Evolutionary conservation across 805 yeast genomes (phyloP), one percentile per base, ranked within the genome.

Genomic region (Zygoascus tannicola): DNA sequence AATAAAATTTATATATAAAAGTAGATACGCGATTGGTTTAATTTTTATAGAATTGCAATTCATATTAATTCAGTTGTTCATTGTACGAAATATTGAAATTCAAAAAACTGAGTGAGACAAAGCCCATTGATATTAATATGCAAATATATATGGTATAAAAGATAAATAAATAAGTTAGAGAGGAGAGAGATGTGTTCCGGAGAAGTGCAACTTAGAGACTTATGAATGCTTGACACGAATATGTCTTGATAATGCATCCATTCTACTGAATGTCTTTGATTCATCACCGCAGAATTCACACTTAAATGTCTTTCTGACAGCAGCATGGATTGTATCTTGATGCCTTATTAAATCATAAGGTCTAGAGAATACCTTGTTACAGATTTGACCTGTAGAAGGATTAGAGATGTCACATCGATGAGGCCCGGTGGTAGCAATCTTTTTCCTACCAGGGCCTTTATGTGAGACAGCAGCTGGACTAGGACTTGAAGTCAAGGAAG

Each of bases 341-440:
- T 90, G 98, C 55, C 98, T 76, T 21, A 88, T 82, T 57, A 90
- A 70, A 67, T 90, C 98, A 60, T 90, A 90, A 16, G 96, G 94
- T 57, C 98, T 76, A 15, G 97, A 86, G 58, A 90, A 90, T 56
- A 79, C 78, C 64, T 84, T 84, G 53, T 73, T 66, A 63, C 95
- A 85, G 20, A 76, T 75, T 49, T 68, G 58, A 15, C 82, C 79
- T 0, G 84, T 76, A 22, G 73, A 58, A 3, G 85, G 81, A 53
- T 78, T 78, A 7, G 71, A 62, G 32, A 44, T 14, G 7, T 48
- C 51, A 40, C 56, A 52, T 21, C 43, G 45, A 40, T 45, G 52
- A 12, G 53, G 46, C 4, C 48, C 45, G 4, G 44, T 22, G 16
- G 42, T 26, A 8, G 41, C 23, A 12, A 33, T 18, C 15, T 8